A percentile compares a stretch with the other conserved stretches of the same genome.
Conservation (phyloP, 1,284 basidiomycete genomes). For the Leccinum fallax region DNA sequence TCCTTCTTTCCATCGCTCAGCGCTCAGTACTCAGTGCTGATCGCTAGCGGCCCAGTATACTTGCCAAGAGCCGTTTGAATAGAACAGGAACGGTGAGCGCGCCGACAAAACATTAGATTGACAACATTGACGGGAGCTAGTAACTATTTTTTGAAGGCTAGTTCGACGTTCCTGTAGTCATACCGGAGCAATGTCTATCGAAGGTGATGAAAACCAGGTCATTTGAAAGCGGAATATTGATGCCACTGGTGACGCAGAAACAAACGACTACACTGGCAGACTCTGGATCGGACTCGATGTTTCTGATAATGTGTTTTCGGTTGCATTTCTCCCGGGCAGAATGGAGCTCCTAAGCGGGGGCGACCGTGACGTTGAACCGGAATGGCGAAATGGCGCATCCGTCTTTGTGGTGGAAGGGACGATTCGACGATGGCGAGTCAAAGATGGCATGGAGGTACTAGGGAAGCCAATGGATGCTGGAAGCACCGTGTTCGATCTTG, state of each 20-base stretch:
- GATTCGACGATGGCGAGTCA: not conserved
- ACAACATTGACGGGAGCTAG: not conserved
- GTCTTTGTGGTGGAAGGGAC: not conserved
- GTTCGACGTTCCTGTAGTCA: not conserved
- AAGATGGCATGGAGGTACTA: not conserved
- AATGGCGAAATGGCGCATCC: no score
- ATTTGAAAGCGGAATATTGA: not conserved
- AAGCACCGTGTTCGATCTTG: accelerated
- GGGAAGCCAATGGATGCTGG: not conserved
- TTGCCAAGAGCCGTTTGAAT: no score
- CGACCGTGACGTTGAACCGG: no score
- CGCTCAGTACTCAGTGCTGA: no score
- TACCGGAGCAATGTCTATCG: not conserved
- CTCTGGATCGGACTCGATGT: not conserved
- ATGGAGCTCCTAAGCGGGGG: not conserved
- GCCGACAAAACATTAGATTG: not conserved
- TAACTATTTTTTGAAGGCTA: not conserved
- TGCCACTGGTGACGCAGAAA: not conserved
- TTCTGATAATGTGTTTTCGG: accelerated
- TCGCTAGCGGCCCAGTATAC: no score
- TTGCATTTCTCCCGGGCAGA: not conserved
- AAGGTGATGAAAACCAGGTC: not conserved
- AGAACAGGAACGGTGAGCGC: not conserved
- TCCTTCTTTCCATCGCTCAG: no score
- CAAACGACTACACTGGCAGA: not conserved